Evolutionary conservation across 2,329 filamentous ascomycete species (phyloP).

Genomic region (Epichloe festucae): DNA sequence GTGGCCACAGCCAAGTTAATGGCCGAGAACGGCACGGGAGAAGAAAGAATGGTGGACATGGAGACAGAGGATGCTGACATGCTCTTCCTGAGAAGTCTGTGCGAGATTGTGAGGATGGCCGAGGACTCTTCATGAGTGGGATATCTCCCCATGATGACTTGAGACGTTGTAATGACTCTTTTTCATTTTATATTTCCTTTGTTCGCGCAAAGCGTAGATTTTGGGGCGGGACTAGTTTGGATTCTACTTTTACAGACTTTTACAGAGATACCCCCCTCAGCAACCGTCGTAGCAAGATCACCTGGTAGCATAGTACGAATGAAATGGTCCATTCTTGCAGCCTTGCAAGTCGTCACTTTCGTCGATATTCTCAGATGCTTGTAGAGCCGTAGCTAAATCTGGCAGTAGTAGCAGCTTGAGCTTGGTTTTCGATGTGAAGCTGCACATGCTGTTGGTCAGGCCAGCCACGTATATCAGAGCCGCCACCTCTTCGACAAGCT

Average conservation of each 20-base stretch:
- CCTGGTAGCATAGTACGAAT: too few species aligned
- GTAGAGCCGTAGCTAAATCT: too few species aligned
- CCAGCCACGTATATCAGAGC: too few species aligned
- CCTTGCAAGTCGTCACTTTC: too few species aligned
- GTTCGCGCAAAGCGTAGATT: background rate
- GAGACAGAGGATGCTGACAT: constrained; percentile 22
- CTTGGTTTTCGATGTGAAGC: too few species aligned
- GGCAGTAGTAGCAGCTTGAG: too few species aligned
- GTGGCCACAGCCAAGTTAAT: constrained; percentile 34
- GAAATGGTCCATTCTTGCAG: too few species aligned
- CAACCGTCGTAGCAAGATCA: background rate
- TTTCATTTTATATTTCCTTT: background rate
- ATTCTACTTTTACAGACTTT: background rate
- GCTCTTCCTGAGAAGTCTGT: constrained; percentile 27
- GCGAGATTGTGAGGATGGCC: constrained; percentile 28
- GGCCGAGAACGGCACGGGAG: constrained; percentile 15
- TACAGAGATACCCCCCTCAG: background rate
- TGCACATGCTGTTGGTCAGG: too few species aligned
- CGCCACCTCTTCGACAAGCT: too few species aligned
- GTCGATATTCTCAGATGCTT: too few species aligned
- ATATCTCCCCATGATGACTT: background rate
- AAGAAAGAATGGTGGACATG: constrained; percentile 18
- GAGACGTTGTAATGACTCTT: background rate
- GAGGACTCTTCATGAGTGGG: constrained; percentile 15
- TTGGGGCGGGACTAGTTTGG: background rate